A percentile compares a stretch with the other conserved stretches of the same genome.
Evolutionary conservation across 202 grass and related monocot species (phyloP).

Genomic region (Setaria italica): DNA sequence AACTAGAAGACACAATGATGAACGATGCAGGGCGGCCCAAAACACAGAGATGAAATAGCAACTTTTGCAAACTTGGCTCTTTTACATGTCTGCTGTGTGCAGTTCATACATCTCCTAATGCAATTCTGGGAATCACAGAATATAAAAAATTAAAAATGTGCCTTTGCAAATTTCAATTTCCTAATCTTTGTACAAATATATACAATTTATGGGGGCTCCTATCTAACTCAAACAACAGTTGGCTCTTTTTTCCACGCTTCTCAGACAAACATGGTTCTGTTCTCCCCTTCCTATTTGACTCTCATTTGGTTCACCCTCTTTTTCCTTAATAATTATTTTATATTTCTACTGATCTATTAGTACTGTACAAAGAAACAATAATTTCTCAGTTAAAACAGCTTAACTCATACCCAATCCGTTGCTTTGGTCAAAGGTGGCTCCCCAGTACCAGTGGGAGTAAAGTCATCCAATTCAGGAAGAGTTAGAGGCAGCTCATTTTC

Average conservation of each 20-base stretch:
- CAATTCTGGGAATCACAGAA: constrained; percentile 7
- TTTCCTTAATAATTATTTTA: not conserved
- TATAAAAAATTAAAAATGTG: not conserved
- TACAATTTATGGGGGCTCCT: not conserved
- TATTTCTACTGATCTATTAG: not conserved
- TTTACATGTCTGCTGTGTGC: not conserved
- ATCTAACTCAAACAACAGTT: not conserved
- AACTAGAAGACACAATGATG: not conserved
- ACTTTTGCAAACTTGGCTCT: not conserved
- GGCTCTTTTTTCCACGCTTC: not conserved
- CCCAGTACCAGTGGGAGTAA: constrained; percentile 94
- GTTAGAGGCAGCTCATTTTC: constrained; percentile 84
- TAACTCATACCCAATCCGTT: constrained; percentile 75
- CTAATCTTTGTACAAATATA: constrained; percentile 5
- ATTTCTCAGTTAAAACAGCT: constrained; percentile 28
- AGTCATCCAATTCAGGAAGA: constrained; percentile 96
- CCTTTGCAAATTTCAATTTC: constrained; percentile 2
- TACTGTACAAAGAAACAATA: constrained; percentile 7
- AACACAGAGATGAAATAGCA: not conserved
- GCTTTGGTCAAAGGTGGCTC: constrained; percentile 95
- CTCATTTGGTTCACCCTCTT: not conserved
- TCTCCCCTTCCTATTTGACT: not conserved
- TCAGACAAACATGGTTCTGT: not conserved
- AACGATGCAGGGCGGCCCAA: not conserved
- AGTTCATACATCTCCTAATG: constrained; percentile 2